Base-by-base conservation (phyloP, 345 rosid genomes). In the Bruguiera gymnorhiza region DNA sequence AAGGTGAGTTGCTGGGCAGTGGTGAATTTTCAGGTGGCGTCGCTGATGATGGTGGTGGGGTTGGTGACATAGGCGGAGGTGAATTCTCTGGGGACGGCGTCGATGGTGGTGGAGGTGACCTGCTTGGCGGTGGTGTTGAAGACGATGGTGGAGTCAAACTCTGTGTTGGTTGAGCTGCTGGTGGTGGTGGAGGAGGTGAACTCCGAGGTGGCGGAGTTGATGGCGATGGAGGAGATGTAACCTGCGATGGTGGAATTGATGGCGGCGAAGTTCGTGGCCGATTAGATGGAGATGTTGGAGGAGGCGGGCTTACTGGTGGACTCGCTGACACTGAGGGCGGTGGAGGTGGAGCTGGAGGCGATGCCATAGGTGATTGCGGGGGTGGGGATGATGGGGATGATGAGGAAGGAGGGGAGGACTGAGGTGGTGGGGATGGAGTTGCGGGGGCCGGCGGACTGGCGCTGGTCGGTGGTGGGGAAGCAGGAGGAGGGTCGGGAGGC, bases 361-460 rank as follows among this genome's bases (percentile, higher is more conserved):
- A 27, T 27, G 29, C 29, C 2, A 27, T 27, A 27, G 29, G 29
- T 27, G 8, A 79, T 52, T 79, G 34, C 24, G 67, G 63, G 32
- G 76, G 70, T 7, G 81, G 81, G 56, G 79, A 82, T 37, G 79
- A 67, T 27, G 29, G 29, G 29, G 29, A 27, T 27, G 29, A 27
- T 27, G 9, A 30, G 71, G 24, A 27, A 27, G 82, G 80, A 69
- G 84, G 71, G 3, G 84, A 31, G 3, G 84, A 36, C 65, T 61
- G 63, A 16, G 72, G 76, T 15, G 86, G 78, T n/a, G 83, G 71
- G 16, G 80, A 50, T 31, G 76, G 69, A 27, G 73, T 68, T 37
- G 87, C 29, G n/a, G 78, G 21, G 72, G 61, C 72, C 20, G 90
- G 85, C 11, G 88, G 75, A 63, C 2, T 72, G 54, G 83, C 83